Conservation (phyloP, 768 basidiomycete species). For the Lactifluus echinatus region DNA sequence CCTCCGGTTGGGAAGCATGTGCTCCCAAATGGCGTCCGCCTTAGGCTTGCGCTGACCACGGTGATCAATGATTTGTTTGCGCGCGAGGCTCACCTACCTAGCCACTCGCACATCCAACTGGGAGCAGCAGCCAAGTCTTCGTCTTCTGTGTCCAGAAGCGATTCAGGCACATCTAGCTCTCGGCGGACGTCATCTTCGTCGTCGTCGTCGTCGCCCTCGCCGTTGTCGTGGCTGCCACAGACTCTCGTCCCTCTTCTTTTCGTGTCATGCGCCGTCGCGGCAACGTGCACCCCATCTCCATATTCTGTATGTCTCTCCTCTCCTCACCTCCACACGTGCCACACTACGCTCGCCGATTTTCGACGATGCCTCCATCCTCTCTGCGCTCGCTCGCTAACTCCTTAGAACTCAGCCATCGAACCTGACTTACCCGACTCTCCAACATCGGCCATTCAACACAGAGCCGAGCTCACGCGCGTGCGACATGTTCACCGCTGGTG, state of each 20-base stretch:
- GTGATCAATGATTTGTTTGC: conserved; percentile 80
- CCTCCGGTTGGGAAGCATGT: conserved; percentile 42
- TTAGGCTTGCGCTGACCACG: conserved; percentile 65
- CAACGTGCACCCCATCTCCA: conserved; percentile 13
- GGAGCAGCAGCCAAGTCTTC: conserved; percentile 11
- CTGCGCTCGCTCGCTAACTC: conserved; percentile 14
- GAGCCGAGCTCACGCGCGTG: conserved; percentile 34
- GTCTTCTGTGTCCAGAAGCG: conserved; percentile 24
- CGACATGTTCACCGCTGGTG: conserved; percentile 49
- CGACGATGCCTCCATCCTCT: background rate
- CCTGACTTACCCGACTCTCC: background rate
- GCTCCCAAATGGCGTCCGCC: conserved; percentile 72
- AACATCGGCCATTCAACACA: conserved; percentile 14
- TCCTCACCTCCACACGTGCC: background rate
- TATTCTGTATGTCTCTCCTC: conserved; percentile 25
- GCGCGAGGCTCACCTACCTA: conserved; percentile 45
- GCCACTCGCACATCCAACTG: conserved; percentile 9
- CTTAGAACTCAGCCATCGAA: conserved; percentile 16
- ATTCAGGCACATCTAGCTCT: conserved; percentile 13
- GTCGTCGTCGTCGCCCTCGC: too few species aligned
- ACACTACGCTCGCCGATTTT: background rate
- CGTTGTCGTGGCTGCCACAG: background rate
- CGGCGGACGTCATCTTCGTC: conserved; percentile 9
- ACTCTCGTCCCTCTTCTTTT: conserved; percentile 23
- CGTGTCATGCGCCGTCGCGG: conserved; percentile 18